These are phyloP conservation scores for Neophaeococcomyces aloes DNA, from an alignment of 2,329 filamentous ascomycete species.

Conservation along the genomic window DNA sequence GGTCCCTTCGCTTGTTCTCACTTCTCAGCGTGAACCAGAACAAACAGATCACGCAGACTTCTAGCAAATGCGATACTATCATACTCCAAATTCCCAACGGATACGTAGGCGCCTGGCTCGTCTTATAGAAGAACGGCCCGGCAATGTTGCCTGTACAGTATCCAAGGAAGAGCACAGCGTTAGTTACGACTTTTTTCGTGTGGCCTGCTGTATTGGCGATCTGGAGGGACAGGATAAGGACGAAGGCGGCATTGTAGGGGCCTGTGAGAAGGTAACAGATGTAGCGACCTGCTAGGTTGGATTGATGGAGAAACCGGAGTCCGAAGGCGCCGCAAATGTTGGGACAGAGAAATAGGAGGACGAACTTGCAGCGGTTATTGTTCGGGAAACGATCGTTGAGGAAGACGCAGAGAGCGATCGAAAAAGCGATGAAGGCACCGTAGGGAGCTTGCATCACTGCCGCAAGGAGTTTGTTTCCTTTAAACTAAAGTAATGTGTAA, in stretches of 20 bases:
- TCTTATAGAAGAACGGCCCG: conserved; percentile 53
- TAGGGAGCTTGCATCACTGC: conserved; percentile 44
- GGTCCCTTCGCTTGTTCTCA: conserved; percentile 42
- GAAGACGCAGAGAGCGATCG: conserved; percentile 40
- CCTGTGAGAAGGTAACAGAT: conserved; percentile 50
- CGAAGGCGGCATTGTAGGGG: conserved; percentile 45
- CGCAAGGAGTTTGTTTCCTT: conserved; percentile 45
- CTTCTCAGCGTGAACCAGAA: conserved; percentile 39
- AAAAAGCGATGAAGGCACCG: conserved; percentile 40
- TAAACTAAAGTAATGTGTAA: too few species aligned
- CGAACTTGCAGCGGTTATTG: conserved; percentile 43
- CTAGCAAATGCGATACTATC: conserved; percentile 45
- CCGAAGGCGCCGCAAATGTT: conserved; percentile 51
- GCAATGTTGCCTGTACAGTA: conserved; percentile 52
- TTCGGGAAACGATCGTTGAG: conserved; percentile 38
- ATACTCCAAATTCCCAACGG: conserved; percentile 46
- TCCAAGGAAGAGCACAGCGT: conserved; percentile 50
- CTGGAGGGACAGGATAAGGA: conserved; percentile 39
- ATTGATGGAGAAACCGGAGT: conserved; percentile 42
- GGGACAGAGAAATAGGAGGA: conserved; percentile 47
- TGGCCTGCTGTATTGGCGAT: conserved; percentile 42
- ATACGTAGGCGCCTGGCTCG: conserved; percentile 43
- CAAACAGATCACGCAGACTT: conserved; percentile 36
- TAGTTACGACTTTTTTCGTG: conserved; percentile 56
- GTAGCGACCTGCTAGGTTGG: conserved; percentile 44